Percentiles rank a stretch among this genome's conserved stretches.
Evolutionary conservation across 2,329 filamentous ascomycete genomes (phyloP).

Genomic region (Nakataea oryzae): DNA sequence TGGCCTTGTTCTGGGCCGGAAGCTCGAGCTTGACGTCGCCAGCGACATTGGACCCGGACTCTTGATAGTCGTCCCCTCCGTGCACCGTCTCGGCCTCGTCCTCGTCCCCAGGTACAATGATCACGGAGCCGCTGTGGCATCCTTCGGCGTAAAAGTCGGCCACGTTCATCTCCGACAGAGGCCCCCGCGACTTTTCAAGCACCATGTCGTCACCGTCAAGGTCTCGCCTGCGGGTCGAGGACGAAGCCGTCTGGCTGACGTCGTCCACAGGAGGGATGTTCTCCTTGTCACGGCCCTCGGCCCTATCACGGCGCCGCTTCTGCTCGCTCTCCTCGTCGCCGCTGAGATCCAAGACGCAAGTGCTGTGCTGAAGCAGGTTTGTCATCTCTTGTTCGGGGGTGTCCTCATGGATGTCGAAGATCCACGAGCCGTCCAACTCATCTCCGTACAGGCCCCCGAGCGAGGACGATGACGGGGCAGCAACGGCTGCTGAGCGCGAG

Average conservation of each 20-base stretch:
- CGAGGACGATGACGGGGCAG: conserved; percentile 16
- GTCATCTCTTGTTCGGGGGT: conserved; percentile 82
- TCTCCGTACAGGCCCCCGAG: conserved; percentile 19
- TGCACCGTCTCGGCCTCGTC: conserved; percentile 24
- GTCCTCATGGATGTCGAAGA: conserved; percentile 92
- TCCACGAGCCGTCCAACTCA: conserved; percentile 55
- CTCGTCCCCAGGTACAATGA: conserved; percentile 49
- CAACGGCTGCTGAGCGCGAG: conserved; percentile 23
- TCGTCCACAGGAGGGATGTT: conserved; percentile 73
- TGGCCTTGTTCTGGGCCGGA: conserved; percentile 14
- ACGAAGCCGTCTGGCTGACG: conserved; percentile 43
- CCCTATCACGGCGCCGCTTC: conserved; percentile 37
- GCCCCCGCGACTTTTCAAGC: conserved; percentile 53
- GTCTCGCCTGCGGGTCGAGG: conserved; percentile 19
- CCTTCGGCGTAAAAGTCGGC: conserved; percentile 58
- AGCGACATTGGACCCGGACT: conserved; percentile 1
- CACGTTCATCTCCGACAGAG: conserved; percentile 56
- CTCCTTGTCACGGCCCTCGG: conserved; percentile 71
- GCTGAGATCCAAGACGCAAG: conserved; percentile 76
- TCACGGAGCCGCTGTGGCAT: conserved; percentile 50
- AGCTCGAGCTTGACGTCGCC: conserved; percentile 8
- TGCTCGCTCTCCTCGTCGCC: conserved; percentile 69
- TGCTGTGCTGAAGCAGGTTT: conserved; percentile 86
- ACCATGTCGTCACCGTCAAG: conserved; percentile 39
- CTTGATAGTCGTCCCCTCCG: conserved; percentile 19